These are phyloP conservation scores for Alternaria panax DNA, from an alignment of 2,329 filamentous ascomycete genomes.

Conservation along the genomic window DNA sequence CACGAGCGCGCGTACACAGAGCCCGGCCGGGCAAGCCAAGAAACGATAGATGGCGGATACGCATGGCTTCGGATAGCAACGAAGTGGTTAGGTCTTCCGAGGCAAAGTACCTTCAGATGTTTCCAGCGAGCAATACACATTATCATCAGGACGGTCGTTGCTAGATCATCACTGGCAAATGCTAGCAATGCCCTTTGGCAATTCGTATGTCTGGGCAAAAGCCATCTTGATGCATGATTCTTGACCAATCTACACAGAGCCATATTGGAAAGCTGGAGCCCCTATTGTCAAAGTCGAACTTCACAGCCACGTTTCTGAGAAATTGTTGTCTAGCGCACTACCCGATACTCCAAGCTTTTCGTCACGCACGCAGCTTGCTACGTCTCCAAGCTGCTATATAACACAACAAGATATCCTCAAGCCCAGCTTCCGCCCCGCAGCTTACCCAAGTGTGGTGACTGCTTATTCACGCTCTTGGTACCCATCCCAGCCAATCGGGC, in stretches of 20 bases:
- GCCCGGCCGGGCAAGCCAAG: conserved; percentile 39
- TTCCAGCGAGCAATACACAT: conserved; percentile 2
- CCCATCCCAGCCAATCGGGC: conserved; percentile 8
- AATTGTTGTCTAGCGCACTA: not conserved
- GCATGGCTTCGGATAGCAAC: not conserved
- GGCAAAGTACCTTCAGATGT: not conserved
- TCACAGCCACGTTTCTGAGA: not conserved
- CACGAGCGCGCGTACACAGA: conserved; percentile 32
- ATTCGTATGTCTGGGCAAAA: not conserved
- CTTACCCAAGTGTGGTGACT: conserved; percentile 4
- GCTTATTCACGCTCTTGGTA: conserved; percentile 15
- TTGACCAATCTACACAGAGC: not conserved
- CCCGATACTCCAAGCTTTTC: not conserved
- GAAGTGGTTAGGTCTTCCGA: not conserved
- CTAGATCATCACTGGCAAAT: not conserved
- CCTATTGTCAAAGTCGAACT: not conserved
- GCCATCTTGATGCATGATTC: not conserved
- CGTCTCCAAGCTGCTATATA: not conserved
- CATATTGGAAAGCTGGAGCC: not conserved
- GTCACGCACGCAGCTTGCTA: not conserved
- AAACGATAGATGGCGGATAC: conserved; percentile 22
- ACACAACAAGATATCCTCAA: not conserved
- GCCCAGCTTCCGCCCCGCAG: conserved; percentile 4
- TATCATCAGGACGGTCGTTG: not conserved
- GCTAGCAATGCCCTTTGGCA: not conserved